Base-by-base conservation (phyloP, 305 asterid genomes). In the Fraxinus albicans region DNA sequence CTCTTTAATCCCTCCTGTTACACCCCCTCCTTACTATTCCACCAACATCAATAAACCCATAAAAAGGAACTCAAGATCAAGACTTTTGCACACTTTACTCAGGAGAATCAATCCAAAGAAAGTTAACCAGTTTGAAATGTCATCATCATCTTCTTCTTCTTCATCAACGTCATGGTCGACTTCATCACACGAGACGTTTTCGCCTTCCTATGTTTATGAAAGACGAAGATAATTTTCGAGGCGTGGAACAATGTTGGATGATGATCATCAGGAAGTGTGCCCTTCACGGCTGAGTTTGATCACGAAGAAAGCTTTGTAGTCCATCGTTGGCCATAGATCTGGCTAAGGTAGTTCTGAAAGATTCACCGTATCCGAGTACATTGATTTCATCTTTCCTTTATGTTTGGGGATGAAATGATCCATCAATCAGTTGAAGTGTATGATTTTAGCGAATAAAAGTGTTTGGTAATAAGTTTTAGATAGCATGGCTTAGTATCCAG, bases 21-120 rank as follows among this genome's bases (percentile, higher is more conserved):
- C 96, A 0, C 97, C 96, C 94, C 97, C 97, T 0, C 89, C 93
- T 2, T 93, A 85, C 84, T 87, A 73, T 80, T 10, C 85, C 86
- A 72, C 12, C 85, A 79, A 21, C 8, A 25, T 36, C 72, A 72
- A n/a, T 73, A 78, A 34, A 34, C 33, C 84, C 70, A 78, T 79
- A 1, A 76, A 38, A 3, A 82, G 77, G 34, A 31, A 36, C 29
- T 83, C 92, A 3, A 86, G 91, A 84, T 87, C 92, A 35, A 89
- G 77, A 74, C 79, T 88, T 34, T 44, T 90, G 31, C 86, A 83
- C 83, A 63, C 70, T 23, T 31, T 93, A 17, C 65, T 91, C 17
- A 25, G 86, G 79, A 84, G 87, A 79, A 81, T 87, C 58, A 81
- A 79, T 35, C 86, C 76, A 9, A 86, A 77, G 82, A 89, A 83